Conservation (phyloP, 441 rosid genomes). For the Kokia cookei region DNA sequence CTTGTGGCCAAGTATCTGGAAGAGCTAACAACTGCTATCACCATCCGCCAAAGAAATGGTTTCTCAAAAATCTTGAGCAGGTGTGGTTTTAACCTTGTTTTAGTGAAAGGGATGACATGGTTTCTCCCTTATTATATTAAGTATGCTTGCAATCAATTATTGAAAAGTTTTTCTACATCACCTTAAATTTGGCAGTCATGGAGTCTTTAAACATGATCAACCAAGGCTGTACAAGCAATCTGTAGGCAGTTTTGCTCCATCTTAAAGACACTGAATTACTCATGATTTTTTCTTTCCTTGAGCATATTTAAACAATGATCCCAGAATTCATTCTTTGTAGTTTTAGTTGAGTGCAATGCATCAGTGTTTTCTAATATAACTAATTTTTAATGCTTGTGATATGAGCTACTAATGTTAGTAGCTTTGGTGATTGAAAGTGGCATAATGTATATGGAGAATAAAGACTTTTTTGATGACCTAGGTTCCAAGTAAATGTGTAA, state of each 20-base stretch:
- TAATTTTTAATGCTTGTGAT: not conserved
- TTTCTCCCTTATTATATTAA: not conserved
- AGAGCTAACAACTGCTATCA: conserved; percentile 45
- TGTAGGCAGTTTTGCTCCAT: not conserved
- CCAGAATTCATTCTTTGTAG: not conserved
- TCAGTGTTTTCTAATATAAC: not conserved
- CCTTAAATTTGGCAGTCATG: not conserved
- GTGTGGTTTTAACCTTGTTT: conserved; percentile 22
- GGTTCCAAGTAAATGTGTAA: not conserved
- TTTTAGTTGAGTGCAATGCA: not conserved
- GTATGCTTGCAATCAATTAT: not conserved
- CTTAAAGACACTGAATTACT: not conserved
- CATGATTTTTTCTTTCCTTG: not conserved
- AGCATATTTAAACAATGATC: not conserved
- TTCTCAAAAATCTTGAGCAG: conserved; percentile 57
- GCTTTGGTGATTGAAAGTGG: not conserved
- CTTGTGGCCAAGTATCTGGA: conserved; percentile 56
- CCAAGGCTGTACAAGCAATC: not conserved
- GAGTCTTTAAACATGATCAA: not conserved
- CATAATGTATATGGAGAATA: not conserved
- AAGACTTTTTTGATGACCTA: not conserved
- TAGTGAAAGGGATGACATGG: not conserved
- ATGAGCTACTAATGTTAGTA: not conserved
- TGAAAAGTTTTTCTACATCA: not conserved
- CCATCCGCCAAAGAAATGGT: conserved; percentile 44